Conservation (phyloP, 192 early-diverging fungal genomes). For the Allomyces javanicus region DNA sequence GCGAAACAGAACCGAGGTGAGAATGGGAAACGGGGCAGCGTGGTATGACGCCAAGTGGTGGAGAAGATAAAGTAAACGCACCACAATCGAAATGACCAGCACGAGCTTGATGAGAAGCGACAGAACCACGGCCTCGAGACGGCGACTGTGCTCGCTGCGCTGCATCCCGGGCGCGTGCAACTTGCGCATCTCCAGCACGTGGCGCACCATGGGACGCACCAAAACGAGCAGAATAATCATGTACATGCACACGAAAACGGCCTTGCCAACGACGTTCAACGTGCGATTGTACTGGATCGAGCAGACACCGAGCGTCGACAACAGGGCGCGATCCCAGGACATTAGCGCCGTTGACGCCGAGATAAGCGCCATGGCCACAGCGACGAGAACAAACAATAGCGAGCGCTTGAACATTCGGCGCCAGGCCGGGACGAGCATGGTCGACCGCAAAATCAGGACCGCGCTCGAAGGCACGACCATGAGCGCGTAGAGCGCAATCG, state of each 20-base stretch:
- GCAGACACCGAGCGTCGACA: neutral
- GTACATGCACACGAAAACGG: neutral
- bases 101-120: neutral
- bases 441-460: neutral
- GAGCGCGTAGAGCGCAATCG: neutral
- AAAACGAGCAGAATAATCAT: neutral
- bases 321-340: neutral
- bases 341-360: neutral
- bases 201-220: neutral
- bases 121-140: neutral
- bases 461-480: neutral
- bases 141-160: neutral
- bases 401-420: neutral
- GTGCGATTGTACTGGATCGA: neutral
- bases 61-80: neutral
- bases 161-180: neutral
- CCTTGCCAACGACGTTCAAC: neutral
- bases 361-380: neutral
- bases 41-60: neutral
- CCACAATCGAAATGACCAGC: neutral
- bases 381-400: neutral
- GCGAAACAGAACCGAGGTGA: neutral
- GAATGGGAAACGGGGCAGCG: neutral
- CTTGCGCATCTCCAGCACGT: neutral
- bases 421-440: neutral